These are phyloP conservation scores for Ogataea polymorpha DNA, from an alignment of 805 yeast species.

Conservation along the genomic window DNA sequence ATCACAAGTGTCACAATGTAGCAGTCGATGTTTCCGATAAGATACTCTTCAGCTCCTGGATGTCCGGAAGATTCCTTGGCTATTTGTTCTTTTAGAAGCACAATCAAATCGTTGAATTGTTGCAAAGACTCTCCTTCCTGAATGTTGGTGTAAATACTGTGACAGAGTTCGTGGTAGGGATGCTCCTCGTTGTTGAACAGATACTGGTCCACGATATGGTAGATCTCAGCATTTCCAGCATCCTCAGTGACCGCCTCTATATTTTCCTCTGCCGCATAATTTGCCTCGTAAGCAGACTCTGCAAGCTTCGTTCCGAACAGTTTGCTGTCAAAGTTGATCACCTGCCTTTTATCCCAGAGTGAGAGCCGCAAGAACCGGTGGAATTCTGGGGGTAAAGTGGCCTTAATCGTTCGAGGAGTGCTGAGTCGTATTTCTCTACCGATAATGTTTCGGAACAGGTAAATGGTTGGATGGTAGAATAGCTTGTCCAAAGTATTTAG, in stretches of 20 bases:
- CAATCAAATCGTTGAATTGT: constrained; percentile 28
- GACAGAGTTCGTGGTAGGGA: constrained; percentile 32
- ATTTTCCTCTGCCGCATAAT: constrained; percentile 18
- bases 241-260: constrained; percentile 19
- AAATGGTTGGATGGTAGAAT: constrained; percentile 66
- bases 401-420: constrained; percentile 67
- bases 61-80: constrained; percentile 4
- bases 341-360: constrained; percentile 34
- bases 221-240: constrained; percentile 29
- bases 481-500: constrained; percentile 43
- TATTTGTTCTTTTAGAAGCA: constrained; percentile 22
- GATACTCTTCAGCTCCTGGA: constrained; percentile 8
- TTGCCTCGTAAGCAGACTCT: constrained; percentile 13
- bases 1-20: constrained; percentile 59
- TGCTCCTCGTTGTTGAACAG: constrained; percentile 35
- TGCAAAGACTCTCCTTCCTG: constrained; percentile 30
- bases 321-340: constrained; percentile 36
- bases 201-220: constrained; percentile 32
- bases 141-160: constrained; percentile 32
- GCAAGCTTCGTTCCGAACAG: constrained; percentile 33
- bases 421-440: constrained; percentile 81
- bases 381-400: constrained; percentile 65
- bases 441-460: constrained; percentile 73
- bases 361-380: constrained; percentile 45
- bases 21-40: constrained; percentile 29